Evolutionary conservation across 1,284 basidiomycete species (phyloP).

Genomic region (Psilocybe mexicana): DNA sequence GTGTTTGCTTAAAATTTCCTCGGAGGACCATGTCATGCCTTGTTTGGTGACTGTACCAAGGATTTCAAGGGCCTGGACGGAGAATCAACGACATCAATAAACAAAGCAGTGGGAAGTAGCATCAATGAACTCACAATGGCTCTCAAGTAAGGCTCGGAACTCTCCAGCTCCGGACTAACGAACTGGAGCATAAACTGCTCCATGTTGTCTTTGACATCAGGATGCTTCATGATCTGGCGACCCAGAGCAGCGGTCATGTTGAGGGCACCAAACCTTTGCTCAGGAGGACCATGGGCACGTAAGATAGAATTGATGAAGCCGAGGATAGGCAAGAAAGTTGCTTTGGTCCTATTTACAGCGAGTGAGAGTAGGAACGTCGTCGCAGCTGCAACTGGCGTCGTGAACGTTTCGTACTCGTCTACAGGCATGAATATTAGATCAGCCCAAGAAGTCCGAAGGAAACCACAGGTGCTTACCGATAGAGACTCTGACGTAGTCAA

Average conservation of each 20-base stretch:
- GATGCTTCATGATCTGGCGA: constrained; percentile 78
- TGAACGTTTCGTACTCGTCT: constrained; percentile 82
- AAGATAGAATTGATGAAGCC: constrained; percentile 74
- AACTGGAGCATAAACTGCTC: constrained; percentile 74
- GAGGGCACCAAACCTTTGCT: constrained; percentile 79
- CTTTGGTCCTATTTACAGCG: constrained; percentile 75
- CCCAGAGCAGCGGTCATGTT: constrained; percentile 78
- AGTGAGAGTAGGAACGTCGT: constrained; percentile 79
- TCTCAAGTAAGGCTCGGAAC: constrained; percentile 68
- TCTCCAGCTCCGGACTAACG: constrained; percentile 71
- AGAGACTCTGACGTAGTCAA: constrained; percentile 74
- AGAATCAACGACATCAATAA: background rate
- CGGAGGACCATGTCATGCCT: constrained; percentile 66
- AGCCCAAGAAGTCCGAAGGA: background rate
- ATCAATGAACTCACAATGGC: constrained; percentile 58
- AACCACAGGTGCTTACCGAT: constrained; percentile 51
- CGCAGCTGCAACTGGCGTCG: constrained; percentile 74
- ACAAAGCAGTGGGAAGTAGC: background rate
- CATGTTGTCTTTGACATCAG: constrained; percentile 74
- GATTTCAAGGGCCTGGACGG: constrained; percentile 74
- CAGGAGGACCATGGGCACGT: constrained; percentile 50
- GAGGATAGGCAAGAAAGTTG: constrained; percentile 77
- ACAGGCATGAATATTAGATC: background rate
- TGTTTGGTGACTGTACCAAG: constrained; percentile 71
- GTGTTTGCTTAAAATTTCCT: constrained; percentile 69